Percentiles rank a stretch among this genome's conserved stretches.
Conservation (phyloP, 305 asterid genomes). For the Fraxinus ornus region DNA sequence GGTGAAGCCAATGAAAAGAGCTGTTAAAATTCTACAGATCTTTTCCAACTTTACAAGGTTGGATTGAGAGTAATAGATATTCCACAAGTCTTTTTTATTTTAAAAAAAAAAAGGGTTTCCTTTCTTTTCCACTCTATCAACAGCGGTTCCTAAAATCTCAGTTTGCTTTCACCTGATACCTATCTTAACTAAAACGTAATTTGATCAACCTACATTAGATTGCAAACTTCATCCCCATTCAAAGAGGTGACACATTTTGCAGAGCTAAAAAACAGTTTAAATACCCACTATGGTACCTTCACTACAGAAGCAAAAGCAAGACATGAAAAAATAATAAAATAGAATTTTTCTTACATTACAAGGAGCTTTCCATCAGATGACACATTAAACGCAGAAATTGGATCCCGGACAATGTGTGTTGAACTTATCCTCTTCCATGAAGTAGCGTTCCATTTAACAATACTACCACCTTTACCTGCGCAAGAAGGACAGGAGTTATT, state of each 20-base stretch:
- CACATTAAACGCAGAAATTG: slow-evolving; percentile 76
- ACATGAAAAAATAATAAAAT: neutral
- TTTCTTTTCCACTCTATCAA: no score
- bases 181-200: neutral
- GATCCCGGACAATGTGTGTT: slow-evolving; percentile 51
- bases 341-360: slow-evolving; percentile 58
- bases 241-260: neutral
- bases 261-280: slow-evolving; percentile 15
- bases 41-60: neutral
- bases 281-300: neutral
- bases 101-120: no score
- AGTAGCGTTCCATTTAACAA: slow-evolving; percentile 66
- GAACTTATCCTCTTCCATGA: slow-evolving; percentile 76
- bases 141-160: neutral
- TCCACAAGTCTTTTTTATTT: neutral
- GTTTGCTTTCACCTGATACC: neutral
- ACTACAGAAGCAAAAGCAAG: slow-evolving; percentile 10
- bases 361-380: slow-evolving; percentile 85
- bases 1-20: slow-evolving; percentile 17
- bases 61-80: neutral
- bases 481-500: slow-evolving; percentile 18
- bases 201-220: neutral
- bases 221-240: neutral
- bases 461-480: slow-evolving; percentile 58
- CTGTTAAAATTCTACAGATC: slow-evolving; percentile 7